Percentiles rank a stretch among this genome's conserved stretches.
Evolutionary conservation across 2,329 filamentous ascomycete species (phyloP).

Genomic region (Herpomyces periplanetae): DNA sequence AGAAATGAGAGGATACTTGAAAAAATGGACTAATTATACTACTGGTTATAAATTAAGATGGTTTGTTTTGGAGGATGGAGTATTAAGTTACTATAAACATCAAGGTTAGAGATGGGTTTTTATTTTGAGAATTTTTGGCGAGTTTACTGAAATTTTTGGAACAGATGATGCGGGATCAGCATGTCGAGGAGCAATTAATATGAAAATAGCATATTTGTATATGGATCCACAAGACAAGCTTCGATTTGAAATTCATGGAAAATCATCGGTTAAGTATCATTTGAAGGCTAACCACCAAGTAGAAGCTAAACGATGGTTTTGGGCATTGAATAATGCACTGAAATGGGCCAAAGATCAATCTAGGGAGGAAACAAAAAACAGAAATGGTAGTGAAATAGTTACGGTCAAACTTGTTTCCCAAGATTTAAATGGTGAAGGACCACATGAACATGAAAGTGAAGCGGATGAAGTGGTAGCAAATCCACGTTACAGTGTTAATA

Average conservation of each 20-base stretch:
- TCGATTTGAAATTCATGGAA: conserved; percentile 85
- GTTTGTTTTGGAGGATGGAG: conserved; percentile 91
- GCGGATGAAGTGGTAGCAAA: no score
- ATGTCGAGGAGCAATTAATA: conserved; percentile 89
- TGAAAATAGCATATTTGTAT: conserved; percentile 69
- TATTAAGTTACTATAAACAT: conserved; percentile 94
- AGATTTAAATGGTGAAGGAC: no score
- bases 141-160: conserved; percentile 3
- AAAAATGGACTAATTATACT: conserved; percentile 98
- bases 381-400: conserved; percentile 27
- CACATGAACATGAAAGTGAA: no score
- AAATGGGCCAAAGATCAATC: conserved; percentile 95
- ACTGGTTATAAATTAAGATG: conserved; percentile 83
- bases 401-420: no score
- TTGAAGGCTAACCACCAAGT: conserved; percentile 92
- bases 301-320: conserved; percentile 94
- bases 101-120: conserved; percentile 14
- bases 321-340: conserved; percentile 92
- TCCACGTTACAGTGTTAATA: no score
- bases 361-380: conserved; percentile 45
- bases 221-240: conserved; percentile 96
- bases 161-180: conserved; percentile 73
- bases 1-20: conserved; percentile 93
- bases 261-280: conserved; percentile 93
- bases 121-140: neutral